Percentiles rank a stretch among this genome's conserved stretches.
Conservation (phyloP, 257 asterid species). For the Fraxinus quadrangulata region DNA sequence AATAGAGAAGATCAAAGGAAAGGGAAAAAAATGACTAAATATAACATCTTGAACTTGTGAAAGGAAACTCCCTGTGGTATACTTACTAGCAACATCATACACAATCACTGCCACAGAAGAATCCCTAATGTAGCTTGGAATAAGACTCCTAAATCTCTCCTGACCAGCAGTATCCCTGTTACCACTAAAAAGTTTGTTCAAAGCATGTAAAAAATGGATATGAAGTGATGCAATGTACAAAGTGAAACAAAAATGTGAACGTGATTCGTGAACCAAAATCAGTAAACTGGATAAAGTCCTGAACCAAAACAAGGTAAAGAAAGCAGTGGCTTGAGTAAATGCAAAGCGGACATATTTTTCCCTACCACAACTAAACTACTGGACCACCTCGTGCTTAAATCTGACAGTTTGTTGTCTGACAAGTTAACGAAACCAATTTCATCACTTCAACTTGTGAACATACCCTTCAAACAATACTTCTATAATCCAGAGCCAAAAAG, state of each 20-base stretch:
- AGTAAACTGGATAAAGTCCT: background rate
- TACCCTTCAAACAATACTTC: background rate
- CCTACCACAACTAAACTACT: background rate
- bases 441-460: background rate
- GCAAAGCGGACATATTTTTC: too few relatives aligned
- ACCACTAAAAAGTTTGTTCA: background rate
- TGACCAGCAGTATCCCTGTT: conserved; percentile 67
- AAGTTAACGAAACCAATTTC: background rate
- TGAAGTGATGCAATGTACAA: background rate
- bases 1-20: background rate
- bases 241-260: background rate
- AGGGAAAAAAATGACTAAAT: background rate
- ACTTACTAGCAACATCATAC: conserved; percentile 57
- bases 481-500: background rate
- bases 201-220: background rate
- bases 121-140: conserved; percentile 62
- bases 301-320: background rate
- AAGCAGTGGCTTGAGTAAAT: background rate
- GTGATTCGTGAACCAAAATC: background rate
- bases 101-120: conserved; percentile 61
- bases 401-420: background rate
- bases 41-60: background rate
- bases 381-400: background rate
- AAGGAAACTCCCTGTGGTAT: background rate
- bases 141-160: conserved; percentile 61